These are phyloP conservation scores for Dionaea muscipula DNA, from an alignment of 179 eudicot species.

Conservation along the genomic window DNA sequence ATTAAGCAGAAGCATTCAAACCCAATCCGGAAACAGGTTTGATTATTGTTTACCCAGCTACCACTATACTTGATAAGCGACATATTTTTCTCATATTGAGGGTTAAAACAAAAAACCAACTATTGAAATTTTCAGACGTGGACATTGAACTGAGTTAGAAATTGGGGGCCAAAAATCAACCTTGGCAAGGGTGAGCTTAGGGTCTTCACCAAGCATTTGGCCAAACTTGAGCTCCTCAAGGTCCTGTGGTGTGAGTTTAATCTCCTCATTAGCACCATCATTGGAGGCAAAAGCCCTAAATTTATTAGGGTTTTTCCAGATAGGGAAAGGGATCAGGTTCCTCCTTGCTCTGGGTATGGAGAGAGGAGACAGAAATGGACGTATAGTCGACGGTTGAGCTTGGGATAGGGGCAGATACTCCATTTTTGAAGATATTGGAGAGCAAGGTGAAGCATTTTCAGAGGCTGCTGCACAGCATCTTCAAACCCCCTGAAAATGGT, in stretches of 20 bases:
- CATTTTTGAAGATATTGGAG: slow-evolving; percentile 13
- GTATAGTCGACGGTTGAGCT: slow-evolving; percentile 13
- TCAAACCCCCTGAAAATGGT: too few species aligned
- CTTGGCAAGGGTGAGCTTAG: slow-evolving; percentile 84
- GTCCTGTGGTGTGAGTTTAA: slow-evolving; percentile 42
- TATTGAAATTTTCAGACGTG: too few species aligned
- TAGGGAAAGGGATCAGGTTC: slow-evolving; percentile 21
- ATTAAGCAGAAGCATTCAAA: too few species aligned
- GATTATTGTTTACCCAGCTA: too few species aligned
- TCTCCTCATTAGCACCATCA: slow-evolving; percentile 22
- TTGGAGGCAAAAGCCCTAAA: slow-evolving; percentile 41
- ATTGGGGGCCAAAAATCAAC: too few species aligned
- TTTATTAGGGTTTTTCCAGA: slow-evolving; percentile 23
- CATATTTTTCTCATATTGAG: too few species aligned
- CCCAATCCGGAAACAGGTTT: too few species aligned
- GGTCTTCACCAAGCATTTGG: slow-evolving; percentile 73
- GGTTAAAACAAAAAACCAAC: too few species aligned
- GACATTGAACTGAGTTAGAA: too few species aligned
- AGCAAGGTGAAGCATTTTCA: too few species aligned
- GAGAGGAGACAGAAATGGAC: slow-evolving; percentile 20
- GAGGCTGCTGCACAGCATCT: too few species aligned
- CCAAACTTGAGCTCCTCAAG: slow-evolving; percentile 81
- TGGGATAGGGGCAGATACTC: slow-evolving; percentile 19
- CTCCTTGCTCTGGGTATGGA: slow-evolving; percentile 14
- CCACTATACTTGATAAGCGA: too few species aligned